phyloP scores from a whole-genome alignment of 2,329 filamentous ascomycete species.

The Fusarium sp. region DNA sequence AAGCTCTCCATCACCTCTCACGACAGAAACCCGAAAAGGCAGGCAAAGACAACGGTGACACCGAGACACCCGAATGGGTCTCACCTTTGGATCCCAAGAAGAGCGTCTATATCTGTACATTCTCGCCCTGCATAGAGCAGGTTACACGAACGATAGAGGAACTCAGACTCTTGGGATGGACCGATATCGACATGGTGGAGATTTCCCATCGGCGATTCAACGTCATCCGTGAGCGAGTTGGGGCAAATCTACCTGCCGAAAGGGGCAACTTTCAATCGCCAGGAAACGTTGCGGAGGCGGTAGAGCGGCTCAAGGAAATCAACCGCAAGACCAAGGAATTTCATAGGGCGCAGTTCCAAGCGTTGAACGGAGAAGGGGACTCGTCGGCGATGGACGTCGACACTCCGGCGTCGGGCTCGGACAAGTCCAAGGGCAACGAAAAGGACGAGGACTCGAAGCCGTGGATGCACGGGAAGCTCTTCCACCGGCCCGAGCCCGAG shows the following conservation, averaged over 20 bases:
- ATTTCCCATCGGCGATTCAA: constrained; percentile 85
- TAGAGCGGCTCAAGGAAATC: constrained; percentile 80
- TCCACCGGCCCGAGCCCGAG: constrained; percentile 88
- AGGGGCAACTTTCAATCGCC: constrained; percentile 80
- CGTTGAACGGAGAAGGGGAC: constrained; percentile 38
- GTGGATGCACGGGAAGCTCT: constrained; percentile 83
- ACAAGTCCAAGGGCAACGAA: constrained; percentile 48
- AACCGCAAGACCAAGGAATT: constrained; percentile 79
- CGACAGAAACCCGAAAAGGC: constrained; percentile 58
- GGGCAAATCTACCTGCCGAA: constrained; percentile 75
- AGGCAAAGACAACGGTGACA: constrained; percentile 42
- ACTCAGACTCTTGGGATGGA: constrained; percentile 87
- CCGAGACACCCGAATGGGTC: constrained; percentile 58
- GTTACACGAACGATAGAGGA: constrained; percentile 88
- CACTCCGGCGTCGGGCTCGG: constrained; percentile 47
- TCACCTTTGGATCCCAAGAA: constrained; percentile 80
- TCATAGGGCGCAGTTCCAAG: constrained; percentile 61
- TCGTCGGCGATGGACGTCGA: constrained; percentile 61
- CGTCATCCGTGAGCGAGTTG: constrained; percentile 85
- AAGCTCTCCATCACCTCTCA: constrained; percentile 82
- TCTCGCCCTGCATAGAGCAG: constrained; percentile 97
- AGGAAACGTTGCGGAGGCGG: constrained; percentile 84
- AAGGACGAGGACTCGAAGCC: constrained; percentile 61
- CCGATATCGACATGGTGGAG: constrained; percentile 94
- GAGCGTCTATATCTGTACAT: constrained; percentile 88